Evolutionary conservation across 2,329 filamentous ascomycete species (phyloP).

Genomic region (Pseudomassariella vexata): DNA sequence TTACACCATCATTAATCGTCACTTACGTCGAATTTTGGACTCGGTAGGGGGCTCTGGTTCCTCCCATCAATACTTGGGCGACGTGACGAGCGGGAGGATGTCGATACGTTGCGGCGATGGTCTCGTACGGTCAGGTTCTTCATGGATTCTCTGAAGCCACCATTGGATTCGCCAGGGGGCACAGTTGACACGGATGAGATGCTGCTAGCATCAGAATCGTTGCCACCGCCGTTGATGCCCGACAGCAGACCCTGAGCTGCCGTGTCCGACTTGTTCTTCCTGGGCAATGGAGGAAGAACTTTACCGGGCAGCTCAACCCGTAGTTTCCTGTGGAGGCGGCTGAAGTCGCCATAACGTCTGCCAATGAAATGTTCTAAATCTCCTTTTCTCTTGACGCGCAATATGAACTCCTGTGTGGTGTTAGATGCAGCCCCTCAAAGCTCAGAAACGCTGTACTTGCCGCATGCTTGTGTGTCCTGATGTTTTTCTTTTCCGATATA

Average conservation of each 20-base stretch:
- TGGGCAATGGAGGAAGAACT: constrained; percentile 76
- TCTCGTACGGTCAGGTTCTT: constrained; percentile 38
- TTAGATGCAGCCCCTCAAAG: constrained; percentile 6
- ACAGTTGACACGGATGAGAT: constrained; percentile 75
- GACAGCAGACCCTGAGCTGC: constrained; percentile 54
- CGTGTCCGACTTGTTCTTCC: constrained; percentile 82
- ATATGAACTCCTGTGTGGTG: constrained; percentile 67
- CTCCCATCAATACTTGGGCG: constrained; percentile 38
- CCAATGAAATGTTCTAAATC: constrained; percentile 74
- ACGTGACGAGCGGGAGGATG: constrained; percentile 28
- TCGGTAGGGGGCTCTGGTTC: constrained; percentile 24
- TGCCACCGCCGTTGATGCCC: constrained; percentile 43
- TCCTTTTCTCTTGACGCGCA: constrained; percentile 75
- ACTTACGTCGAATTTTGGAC: constrained; percentile 23
- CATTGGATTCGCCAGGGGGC: constrained; percentile 21
- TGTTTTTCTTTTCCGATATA: constrained; percentile 74
- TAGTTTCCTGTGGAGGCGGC: constrained; percentile 69
- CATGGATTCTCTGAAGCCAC: constrained; percentile 24
- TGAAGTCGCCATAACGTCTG: constrained; percentile 84
- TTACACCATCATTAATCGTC: constrained; percentile 6
- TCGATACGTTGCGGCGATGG: constrained; percentile 31
- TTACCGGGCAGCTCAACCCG: constrained; percentile 86
- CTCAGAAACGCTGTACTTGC: constrained; percentile 41
- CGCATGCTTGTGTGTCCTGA: constrained; percentile 87
- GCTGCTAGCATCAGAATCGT: constrained; percentile 73